Conservation (phyloP, 2,329 filamentous ascomycete species). For the Diaporthe humulicola region DNA sequence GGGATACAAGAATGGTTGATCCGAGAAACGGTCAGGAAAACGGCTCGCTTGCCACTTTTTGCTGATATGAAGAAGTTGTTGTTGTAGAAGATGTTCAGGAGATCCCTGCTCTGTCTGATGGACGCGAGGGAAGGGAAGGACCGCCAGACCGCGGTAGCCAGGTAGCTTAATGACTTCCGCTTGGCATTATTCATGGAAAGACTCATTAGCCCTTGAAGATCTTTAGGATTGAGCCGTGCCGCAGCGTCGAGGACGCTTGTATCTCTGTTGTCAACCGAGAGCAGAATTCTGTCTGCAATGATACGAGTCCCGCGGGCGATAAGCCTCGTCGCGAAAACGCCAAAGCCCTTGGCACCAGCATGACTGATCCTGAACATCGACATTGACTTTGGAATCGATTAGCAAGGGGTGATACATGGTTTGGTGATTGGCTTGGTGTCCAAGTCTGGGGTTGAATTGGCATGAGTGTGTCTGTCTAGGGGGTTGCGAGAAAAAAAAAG, state of each 20-base stretch:
- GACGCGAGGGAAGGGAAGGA: background rate
- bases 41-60: background rate
- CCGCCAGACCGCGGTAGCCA: background rate
- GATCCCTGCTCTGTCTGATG: background rate
- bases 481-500: background rate
- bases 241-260: slow-evolving; percentile 1
- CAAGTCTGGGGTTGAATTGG: background rate
- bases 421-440: background rate
- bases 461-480: background rate
- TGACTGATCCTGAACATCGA: slow-evolving; percentile 17
- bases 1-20: slow-evolving; percentile 13
- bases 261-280: slow-evolving; percentile 4
- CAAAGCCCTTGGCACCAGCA: slow-evolving; percentile 7
- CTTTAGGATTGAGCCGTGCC: background rate
- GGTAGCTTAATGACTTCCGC: background rate
- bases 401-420: background rate
- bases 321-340: background rate
- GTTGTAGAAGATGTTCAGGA: slow-evolving; percentile 17
- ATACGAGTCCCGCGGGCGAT: slow-evolving; percentile 17
- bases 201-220: background rate
- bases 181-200: slow-evolving; percentile 11
- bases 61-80: slow-evolving; percentile 1
- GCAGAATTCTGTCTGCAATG: background rate
- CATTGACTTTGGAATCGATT: background rate
- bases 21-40: background rate